A percentile compares a stretch with the other conserved stretches of the same genome.
phyloP scores from a whole-genome alignment of 192 early-diverging fungal species.

The Gamsiella multidivaricata region DNA sequence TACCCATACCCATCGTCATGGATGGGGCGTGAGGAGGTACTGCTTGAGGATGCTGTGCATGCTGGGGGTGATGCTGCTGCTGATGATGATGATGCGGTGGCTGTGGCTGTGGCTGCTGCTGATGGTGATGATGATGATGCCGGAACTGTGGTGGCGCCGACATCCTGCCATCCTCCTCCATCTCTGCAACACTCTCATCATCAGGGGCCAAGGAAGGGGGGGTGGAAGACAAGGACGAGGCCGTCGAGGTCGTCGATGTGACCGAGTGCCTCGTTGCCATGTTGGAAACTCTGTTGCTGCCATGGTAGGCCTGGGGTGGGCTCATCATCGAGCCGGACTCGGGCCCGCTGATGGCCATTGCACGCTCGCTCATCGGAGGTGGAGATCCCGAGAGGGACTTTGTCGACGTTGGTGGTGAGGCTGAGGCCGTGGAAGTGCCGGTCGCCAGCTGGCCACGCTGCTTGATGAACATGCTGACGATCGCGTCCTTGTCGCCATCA shows the following conservation, averaged over 20 bases:
- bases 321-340: constrained; percentile 19
- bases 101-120: constrained; percentile 12
- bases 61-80: constrained; percentile 1
- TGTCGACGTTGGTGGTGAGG: constrained; percentile 31
- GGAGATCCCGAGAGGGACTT: constrained; percentile 44
- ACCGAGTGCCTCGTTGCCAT: constrained; percentile 31
- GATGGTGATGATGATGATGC: constrained; percentile 8
- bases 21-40: too few relatives aligned
- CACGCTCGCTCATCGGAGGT: constrained; percentile 19
- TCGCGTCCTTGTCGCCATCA: constrained; percentile 38
- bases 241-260: constrained; percentile 25
- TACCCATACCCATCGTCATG: constrained; percentile 26
- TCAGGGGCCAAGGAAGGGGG: constrained; percentile 41
- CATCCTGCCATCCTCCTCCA: constrained; percentile 27
- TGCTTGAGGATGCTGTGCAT: too few relatives aligned
- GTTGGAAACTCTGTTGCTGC: background rate
- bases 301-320: constrained; percentile 7
- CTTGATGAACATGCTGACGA: constrained; percentile 46
- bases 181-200: constrained; percentile 43
- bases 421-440: constrained; percentile 32
- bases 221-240: constrained; percentile 38
- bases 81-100: constrained; percentile 10
- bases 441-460: constrained; percentile 31
- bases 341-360: constrained; percentile 21
- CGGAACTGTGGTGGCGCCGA: constrained; percentile 1